Evolutionary conservation across 179 eudicot genomes (phyloP).

Genomic region (Beta macrorhiza): DNA sequence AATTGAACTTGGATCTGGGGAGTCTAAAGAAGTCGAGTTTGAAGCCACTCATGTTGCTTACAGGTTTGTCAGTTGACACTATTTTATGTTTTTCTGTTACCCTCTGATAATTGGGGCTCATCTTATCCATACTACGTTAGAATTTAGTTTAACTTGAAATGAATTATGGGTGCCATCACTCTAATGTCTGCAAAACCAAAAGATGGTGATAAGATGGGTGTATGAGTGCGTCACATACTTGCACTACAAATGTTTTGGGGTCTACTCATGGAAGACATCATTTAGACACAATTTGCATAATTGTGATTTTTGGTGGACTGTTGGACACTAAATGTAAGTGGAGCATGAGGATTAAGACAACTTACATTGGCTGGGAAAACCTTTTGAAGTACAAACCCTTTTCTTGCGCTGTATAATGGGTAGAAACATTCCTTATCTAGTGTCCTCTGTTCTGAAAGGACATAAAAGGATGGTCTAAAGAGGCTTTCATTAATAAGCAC

Average conservation of each 20-base stretch:
- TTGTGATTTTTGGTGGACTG: not conserved
- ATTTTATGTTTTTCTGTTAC: not conserved
- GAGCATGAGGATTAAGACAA: no score
- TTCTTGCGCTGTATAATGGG: not conserved
- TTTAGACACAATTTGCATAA: not conserved
- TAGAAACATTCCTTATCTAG: not conserved
- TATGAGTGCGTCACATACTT: not conserved
- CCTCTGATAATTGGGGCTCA: not conserved
- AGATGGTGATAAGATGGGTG: not conserved
- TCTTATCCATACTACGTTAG: not conserved
- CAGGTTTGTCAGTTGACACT: slow-evolving; percentile 49
- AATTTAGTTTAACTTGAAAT: not conserved
- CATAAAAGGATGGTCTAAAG: not conserved
- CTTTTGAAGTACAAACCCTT: not conserved
- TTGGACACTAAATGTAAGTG: not conserved
- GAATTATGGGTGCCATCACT: not conserved
- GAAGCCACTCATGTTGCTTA: slow-evolving; percentile 98
- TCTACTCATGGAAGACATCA: not conserved
- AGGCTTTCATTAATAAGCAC: not conserved
- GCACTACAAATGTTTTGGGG: not conserved
- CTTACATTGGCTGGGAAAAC: not conserved
- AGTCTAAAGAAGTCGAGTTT: slow-evolving; percentile 72
- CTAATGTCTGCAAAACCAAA: not conserved
- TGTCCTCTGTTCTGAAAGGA: slow-evolving; percentile 4
- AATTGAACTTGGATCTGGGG: slow-evolving; percentile 92